These are phyloP conservation scores for Niebla homalea DNA, from an alignment of 495 filamentous ascomycete genomes.

Conservation along the genomic window DNA sequence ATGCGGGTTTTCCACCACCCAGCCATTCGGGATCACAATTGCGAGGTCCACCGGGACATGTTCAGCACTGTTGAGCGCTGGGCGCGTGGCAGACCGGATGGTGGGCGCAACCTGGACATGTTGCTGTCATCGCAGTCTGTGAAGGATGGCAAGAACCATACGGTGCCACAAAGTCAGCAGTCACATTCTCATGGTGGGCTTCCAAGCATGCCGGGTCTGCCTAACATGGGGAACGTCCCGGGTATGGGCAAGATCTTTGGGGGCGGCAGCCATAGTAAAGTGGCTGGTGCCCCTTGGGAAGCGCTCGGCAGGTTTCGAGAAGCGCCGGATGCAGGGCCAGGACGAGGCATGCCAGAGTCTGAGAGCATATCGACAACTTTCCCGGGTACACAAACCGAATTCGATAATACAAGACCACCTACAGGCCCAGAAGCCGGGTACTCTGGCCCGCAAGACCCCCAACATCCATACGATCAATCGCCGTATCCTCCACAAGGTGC, in stretches of 20 bases:
- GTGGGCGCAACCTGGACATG: slow-evolving; percentile 48
- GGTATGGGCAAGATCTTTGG: slow-evolving; percentile 12
- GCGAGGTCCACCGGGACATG: slow-evolving; percentile 77
- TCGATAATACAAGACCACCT: slow-evolving; percentile 8
- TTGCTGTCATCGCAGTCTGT: slow-evolving; percentile 72
- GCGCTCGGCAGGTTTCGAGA: slow-evolving; percentile 7
- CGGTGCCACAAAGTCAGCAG: slow-evolving; percentile 17
- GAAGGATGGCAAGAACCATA: slow-evolving; percentile 62
- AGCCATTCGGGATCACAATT: slow-evolving; percentile 51
- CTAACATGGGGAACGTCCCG: not conserved
- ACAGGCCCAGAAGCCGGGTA: slow-evolving; percentile 7
- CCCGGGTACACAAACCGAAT: slow-evolving; percentile 9
- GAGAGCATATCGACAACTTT: not conserved
- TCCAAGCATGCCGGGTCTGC: not conserved
- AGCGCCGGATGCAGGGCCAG: not conserved
- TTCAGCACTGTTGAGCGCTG: slow-evolving; percentile 68
- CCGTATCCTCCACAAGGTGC: slow-evolving; percentile 1
- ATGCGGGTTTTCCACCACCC: slow-evolving; percentile 80
- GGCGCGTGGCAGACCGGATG: slow-evolving; percentile 51
- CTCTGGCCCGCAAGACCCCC: not conserved
- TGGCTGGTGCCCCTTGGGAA: slow-evolving; percentile 11
- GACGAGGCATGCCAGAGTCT: not conserved
- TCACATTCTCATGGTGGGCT: slow-evolving; percentile 9
- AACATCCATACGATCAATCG: not conserved
- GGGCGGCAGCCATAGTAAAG: slow-evolving; percentile 15